Percentiles rank a stretch among this genome's conserved stretches.
phyloP scores from a whole-genome alignment of 306 rosid species.

The Dalbergia oliveri region DNA sequence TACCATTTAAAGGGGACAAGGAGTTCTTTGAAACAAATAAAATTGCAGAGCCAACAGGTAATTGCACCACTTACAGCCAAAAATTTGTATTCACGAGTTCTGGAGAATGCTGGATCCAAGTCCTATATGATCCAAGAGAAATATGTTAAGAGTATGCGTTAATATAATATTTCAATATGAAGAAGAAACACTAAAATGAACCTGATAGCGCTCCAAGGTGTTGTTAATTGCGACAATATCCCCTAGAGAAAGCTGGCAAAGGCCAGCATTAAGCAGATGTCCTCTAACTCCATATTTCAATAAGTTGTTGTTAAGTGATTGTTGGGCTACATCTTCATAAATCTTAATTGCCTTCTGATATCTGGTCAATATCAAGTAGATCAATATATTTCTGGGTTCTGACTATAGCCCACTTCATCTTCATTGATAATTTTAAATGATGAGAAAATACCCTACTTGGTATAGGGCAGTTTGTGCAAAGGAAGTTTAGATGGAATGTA shows the following conservation, averaged over 20 bases:
- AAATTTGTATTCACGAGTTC: constrained; percentile 59
- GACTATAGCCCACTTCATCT: constrained; percentile 7
- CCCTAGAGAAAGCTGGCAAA: constrained; percentile 83
- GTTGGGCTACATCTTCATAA: constrained; percentile 83
- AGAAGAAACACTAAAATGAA: constrained; percentile 29
- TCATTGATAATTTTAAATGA: constrained; percentile 2
- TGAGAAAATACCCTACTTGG: background rate
- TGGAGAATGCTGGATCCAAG: constrained; percentile 67
- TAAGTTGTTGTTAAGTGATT: constrained; percentile 79
- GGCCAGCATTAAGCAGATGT: constrained; percentile 92
- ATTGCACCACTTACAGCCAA: constrained; percentile 56
- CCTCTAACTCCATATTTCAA: constrained; percentile 97
- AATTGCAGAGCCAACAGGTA: constrained; percentile 12
- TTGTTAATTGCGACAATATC: constrained; percentile 85
- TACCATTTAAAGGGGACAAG: background rate
- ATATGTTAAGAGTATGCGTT: constrained; percentile 8
- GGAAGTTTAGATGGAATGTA: constrained; percentile 24
- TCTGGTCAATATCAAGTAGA: constrained; percentile 56
- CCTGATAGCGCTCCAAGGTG: constrained; percentile 91
- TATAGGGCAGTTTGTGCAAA: constrained; percentile 20
- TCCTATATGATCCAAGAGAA: constrained; percentile 51
- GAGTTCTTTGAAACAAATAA: constrained; percentile 33
- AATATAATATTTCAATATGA: constrained; percentile 11
- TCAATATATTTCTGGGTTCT: constrained; percentile 18
- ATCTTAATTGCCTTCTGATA: constrained; percentile 82